Evolutionary conservation across 2,329 filamentous ascomycete species (phyloP).

Genomic region (Hypoxylon sp.): DNA sequence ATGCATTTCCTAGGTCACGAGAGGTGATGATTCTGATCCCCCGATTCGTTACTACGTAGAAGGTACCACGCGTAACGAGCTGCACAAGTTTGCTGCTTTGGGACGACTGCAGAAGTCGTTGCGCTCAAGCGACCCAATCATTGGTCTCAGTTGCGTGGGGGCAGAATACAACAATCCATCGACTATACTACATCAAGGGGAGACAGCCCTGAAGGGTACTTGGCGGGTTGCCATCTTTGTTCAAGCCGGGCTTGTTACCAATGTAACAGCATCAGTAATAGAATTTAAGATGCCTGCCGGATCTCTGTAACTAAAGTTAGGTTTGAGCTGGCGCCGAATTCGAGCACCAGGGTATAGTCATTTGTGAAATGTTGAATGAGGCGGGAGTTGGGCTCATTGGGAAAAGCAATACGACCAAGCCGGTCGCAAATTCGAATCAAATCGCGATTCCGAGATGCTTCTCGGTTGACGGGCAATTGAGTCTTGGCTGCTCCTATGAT

Average conservation of each 20-base stretch:
- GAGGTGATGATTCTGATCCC: conserved; percentile 43
- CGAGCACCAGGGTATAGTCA: conserved; percentile 12
- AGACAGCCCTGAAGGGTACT: conserved; percentile 39
- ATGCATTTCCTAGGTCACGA: conserved; percentile 44
- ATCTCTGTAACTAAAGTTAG: conserved; percentile 18
- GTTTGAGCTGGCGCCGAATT: conserved; percentile 36
- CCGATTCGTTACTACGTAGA: conserved; percentile 40
- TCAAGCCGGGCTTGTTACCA: conserved; percentile 38
- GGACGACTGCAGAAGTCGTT: conserved; percentile 39
- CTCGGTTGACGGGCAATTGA: conserved; percentile 34
- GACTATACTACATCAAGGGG: conserved; percentile 29
- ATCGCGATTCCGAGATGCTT: conserved; percentile 28
- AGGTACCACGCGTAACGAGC: conserved; percentile 39
- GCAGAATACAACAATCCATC: conserved; percentile 38
- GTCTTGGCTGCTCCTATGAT: conserved; percentile 36
- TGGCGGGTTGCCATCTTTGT: conserved; percentile 42
- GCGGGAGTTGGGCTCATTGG: conserved; percentile 6
- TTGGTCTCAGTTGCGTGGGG: conserved; percentile 36
- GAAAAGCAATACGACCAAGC: conserved; percentile 11
- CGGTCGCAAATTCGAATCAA: conserved; percentile 18
- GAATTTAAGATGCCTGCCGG: conserved; percentile 30
- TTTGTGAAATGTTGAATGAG: conserved; percentile 8
- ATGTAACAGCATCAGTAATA: conserved; percentile 38
- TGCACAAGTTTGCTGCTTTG: conserved; percentile 44
- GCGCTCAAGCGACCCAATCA: conserved; percentile 40